Base-by-base conservation (phyloP, 805 yeast species). In the Cyberlindnera americana region DNA sequence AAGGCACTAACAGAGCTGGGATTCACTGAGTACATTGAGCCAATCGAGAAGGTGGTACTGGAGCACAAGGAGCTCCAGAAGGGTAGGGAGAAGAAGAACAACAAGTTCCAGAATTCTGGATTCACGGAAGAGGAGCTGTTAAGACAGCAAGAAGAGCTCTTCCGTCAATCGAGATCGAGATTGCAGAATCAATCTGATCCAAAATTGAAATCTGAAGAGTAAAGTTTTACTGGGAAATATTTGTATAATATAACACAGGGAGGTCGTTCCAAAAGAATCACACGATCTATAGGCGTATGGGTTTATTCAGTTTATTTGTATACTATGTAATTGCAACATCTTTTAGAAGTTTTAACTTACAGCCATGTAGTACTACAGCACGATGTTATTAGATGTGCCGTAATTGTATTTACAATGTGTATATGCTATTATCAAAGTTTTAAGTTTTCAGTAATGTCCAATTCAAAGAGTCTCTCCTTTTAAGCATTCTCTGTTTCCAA, bases 91-190 rank as follows among this genome's bases (percentile, higher is more conserved):
- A 81, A 85, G 64, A 86, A 88, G 57, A 88, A 84, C 51, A 89
- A 91, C 59, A 93, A 93, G 65, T 84, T 93, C 54, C 96, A 89
- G 62, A 87, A 87, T 52, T 82, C 95, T 3, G 98, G 98, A 0
- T 71, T 89, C 48, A 70, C 90, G 2, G 98, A 91, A 58, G 99
- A 90, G 60, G 99, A 93, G 60, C 69, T 93, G 41, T 72, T 93
- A 55, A 77, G 78, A 52, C 95, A 91, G 60, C 99, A 93, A 60
- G 97, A 93, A 56, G 95, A 86, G 60, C 68, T 93, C 43, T 93
- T 93, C 65, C 83, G 86, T 50, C 78, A 80, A 57, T 80, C 87
- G 17, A 70, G 89, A 44, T 81, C 80, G 27, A 69, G 84, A 46
- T 67, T 81, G 49, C 80, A 79, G 37, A 56, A 53, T 35, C 60